Conservation (phyloP, 345 rosid genomes). For the Toxicodendron radicans region DNA sequence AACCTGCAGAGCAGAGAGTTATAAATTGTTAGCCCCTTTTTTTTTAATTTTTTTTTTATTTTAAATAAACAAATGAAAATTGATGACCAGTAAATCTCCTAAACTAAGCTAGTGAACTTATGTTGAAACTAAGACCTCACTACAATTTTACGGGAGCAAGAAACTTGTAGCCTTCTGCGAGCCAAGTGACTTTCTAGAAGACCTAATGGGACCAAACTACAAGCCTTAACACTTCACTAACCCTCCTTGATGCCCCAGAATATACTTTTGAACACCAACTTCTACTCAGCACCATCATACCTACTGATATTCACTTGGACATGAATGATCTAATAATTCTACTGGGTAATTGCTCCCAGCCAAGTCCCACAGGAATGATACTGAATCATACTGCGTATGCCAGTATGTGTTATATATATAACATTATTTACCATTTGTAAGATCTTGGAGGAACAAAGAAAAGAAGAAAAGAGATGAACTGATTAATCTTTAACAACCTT, state of each 20-base stretch:
- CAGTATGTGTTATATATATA: neutral
- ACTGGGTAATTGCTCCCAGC: neutral
- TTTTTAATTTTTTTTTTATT: too few relatives aligned
- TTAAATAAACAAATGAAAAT: too few relatives aligned
- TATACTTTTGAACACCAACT: neutral
- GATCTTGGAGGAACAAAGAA: neutral
- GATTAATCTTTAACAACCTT: conserved; percentile 47
- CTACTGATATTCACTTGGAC: neutral
- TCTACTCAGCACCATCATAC: neutral
- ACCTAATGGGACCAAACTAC: too few relatives aligned
- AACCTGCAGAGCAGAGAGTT: neutral
- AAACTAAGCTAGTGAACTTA: too few relatives aligned
- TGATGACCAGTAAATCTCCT: too few relatives aligned
- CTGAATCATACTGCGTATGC: neutral
- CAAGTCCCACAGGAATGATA: neutral
- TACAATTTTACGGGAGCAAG: too few relatives aligned
- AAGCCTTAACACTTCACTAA: too few relatives aligned
- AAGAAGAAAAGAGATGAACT: neutral
- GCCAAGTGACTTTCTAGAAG: too few relatives aligned
- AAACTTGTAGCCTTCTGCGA: too few relatives aligned
- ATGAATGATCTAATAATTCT: neutral
- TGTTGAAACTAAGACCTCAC: too few relatives aligned
- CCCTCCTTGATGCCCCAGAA: neutral
- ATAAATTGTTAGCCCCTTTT: neutral
- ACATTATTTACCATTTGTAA: neutral